Evolutionary conservation across 2,329 filamentous ascomycete genomes (phyloP).

Genomic region (Xylariaceae sp.): DNA sequence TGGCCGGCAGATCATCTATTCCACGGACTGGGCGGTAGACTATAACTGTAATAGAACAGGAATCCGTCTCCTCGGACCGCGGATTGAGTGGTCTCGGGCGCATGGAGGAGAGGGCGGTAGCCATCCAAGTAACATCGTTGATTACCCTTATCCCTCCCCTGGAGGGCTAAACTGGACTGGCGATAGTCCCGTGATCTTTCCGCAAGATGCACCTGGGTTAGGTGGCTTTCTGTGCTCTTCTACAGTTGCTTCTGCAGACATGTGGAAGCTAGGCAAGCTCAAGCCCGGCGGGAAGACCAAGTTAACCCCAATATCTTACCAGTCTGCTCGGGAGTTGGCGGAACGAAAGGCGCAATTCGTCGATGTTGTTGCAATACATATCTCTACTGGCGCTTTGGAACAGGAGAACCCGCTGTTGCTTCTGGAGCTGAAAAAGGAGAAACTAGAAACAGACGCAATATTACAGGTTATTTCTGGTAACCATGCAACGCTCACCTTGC

Average conservation of each 20-base stretch:
- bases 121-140: constrained; percentile 47
- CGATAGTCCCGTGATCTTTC: constrained; percentile 44
- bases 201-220: constrained; percentile 45
- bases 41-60: constrained; percentile 47
- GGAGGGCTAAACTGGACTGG: constrained; percentile 48
- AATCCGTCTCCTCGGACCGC: constrained; percentile 42
- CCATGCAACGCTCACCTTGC: constrained; percentile 17
- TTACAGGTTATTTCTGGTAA: constrained; percentile 24
- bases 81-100: constrained; percentile 41
- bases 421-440: constrained; percentile 1
- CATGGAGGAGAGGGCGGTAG: constrained; percentile 42
- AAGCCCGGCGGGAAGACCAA: constrained; percentile 43
- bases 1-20: constrained; percentile 37
- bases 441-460: constrained; percentile 14
- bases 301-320: constrained; percentile 32
- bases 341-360: constrained; percentile 28
- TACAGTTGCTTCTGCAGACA: constrained; percentile 41
- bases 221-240: constrained; percentile 46
- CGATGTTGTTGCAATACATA: constrained; percentile 18
- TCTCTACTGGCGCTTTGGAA: constrained; percentile 1
- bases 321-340: constrained; percentile 32
- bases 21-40: constrained; percentile 42
- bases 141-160: constrained; percentile 42
- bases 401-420: background rate
- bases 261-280: constrained; percentile 48